phyloP scores from a whole-genome alignment of 768 basidiomycete genomes.

The Tylopilus sp. region DNA sequence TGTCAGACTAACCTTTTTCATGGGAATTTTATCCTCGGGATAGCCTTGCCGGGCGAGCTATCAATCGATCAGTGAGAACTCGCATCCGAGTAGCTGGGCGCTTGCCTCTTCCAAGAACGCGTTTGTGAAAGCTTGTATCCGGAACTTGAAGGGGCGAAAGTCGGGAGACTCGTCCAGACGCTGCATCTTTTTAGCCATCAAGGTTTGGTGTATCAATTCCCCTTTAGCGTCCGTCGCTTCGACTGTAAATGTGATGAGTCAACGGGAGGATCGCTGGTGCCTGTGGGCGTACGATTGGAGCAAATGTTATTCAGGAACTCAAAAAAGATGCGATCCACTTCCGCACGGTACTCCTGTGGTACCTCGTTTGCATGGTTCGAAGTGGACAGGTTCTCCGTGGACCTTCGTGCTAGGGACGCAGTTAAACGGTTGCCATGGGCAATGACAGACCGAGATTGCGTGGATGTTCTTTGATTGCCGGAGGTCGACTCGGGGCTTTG shows the following conservation, averaged over 20 bases:
- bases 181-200: slow-evolving; percentile 99
- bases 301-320: slow-evolving; percentile 85
- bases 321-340: slow-evolving; percentile 90
- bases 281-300: slow-evolving; percentile 69
- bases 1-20: slow-evolving; percentile 75
- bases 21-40: slow-evolving; percentile 91
- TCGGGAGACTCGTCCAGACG: slow-evolving; percentile 93
- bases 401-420: slow-evolving; percentile 16
- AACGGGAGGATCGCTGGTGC: slow-evolving; percentile 2
- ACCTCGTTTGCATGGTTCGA: slow-evolving; percentile 55
- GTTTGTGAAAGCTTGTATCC: slow-evolving; percentile 96
- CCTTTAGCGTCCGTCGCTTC: slow-evolving; percentile 93
- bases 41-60: slow-evolving; percentile 84
- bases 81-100: slow-evolving; percentile 5
- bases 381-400: slow-evolving; percentile 25
- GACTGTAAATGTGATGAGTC: slow-evolving; percentile 48
- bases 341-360: slow-evolving; percentile 73
- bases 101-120: slow-evolving; percentile 89
- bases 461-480: slow-evolving; percentile 20
- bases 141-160: slow-evolving; percentile 98
- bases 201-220: slow-evolving; percentile 94
- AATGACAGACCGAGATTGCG: slow-evolving; percentile 23
- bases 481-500: slow-evolving; percentile 32
- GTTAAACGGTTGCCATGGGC: slow-evolving; percentile 16
- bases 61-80: slow-evolving; percentile 11